Base-by-base conservation (phyloP, 371 early-diverging fungal genomes). In the Syncephalastrum racemosum region DNA sequence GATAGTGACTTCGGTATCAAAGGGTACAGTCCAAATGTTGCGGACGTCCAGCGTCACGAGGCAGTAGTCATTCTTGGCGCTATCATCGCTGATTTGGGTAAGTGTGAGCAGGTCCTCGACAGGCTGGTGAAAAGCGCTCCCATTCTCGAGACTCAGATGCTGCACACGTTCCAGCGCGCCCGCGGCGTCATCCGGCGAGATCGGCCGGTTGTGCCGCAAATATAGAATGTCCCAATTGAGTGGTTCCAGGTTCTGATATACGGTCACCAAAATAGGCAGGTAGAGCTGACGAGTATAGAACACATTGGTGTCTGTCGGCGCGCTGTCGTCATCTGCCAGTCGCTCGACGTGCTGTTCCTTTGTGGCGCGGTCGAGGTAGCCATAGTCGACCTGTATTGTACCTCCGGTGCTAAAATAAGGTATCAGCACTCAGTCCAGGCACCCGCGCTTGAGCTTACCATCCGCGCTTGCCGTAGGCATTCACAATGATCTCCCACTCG, bases 31-130 rank as follows among this genome's bases (percentile, higher is more conserved):
- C 88, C 90, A 89, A 10, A 74, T 71, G 67, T 93, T 93, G 42
- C 82, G 68, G n/a, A 93, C 67, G 72, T 93, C 93, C 64, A 93
- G 66, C 25, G 89, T 87, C 27, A 91, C 60, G 36, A 93, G 62
- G 68, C 85, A 90, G 50, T 82, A 87, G 27, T 89, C 87, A 24
- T 80, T 77, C 59, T 74, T 71, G n/a, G 56, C 56, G 8, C 53
- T 45, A 42, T 61, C 54, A 18, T 62, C 43, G 1, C 54, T 16
- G 5, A 57, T 54, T 20, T 56, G 66, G 15, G 66, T 66, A 4
- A 66, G 45, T 6, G 58, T 46, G 13, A 66, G 23, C 23, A 66
- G 23, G 41, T 66, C 61, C 20, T 61, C 61, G 15, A 57, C 49
- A 3, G 56, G 58, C 25, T 61, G 52, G 15, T 58, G 51, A 20